phyloP scores from a whole-genome alignment of 2,329 filamentous ascomycete species.

The Chrysosporium keratinophilum region DNA sequence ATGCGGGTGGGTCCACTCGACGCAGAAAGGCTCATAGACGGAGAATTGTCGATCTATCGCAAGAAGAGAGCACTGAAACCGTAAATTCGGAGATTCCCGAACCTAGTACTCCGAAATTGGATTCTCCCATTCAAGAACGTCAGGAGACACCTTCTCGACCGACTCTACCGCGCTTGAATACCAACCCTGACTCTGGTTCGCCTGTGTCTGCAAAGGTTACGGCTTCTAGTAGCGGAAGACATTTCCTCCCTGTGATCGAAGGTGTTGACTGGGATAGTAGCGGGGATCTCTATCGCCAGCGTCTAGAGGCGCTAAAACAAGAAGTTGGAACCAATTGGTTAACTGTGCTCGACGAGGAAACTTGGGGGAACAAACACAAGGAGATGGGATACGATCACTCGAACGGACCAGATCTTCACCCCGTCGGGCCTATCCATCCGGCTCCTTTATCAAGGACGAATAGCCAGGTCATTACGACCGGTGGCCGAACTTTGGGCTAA shows the following conservation, averaged over 20 bases:
- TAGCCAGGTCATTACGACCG: conserved; percentile 34
- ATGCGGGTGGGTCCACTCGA: conserved; percentile 27
- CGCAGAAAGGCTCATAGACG: conserved; percentile 44
- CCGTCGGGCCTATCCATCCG: conserved; percentile 25
- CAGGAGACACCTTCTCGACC: neutral
- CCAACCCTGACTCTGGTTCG: neutral
- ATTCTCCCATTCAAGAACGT: conserved; percentile 3
- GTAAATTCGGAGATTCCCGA: neutral
- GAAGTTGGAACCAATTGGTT: conserved; percentile 84
- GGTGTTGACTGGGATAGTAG: conserved; percentile 37
- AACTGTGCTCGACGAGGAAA: conserved; percentile 71
- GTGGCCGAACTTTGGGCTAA: conserved; percentile 30
- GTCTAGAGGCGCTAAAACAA: conserved; percentile 74
- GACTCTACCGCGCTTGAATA: conserved; percentile 2
- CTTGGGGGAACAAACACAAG: conserved; percentile 36
- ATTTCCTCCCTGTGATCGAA: conserved; percentile 21
- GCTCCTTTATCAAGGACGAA: conserved; percentile 28
- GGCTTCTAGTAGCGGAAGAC: conserved; percentile 6
- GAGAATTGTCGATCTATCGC: conserved; percentile 49
- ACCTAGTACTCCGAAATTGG: conserved; percentile 2
- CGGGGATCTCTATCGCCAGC: conserved; percentile 73
- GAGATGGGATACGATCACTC: conserved; percentile 23
- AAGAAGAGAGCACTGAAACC: conserved; percentile 27
- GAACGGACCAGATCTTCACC: conserved; percentile 25
- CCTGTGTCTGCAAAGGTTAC: conserved; percentile 1